Conservation (phyloP, 2,329 filamentous ascomycete species). For the Sphaerostilbella broomeana region DNA sequence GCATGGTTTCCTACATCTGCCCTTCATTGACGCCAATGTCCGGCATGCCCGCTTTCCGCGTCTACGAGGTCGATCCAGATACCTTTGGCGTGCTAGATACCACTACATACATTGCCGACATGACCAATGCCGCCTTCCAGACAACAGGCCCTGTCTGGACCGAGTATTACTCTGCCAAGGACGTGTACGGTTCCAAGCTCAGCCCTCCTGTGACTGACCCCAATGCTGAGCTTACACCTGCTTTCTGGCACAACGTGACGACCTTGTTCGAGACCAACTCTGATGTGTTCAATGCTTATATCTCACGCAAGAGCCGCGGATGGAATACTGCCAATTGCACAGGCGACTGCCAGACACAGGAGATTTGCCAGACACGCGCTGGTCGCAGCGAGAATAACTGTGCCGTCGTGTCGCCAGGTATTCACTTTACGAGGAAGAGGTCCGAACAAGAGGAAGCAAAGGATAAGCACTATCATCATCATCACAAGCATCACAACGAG, state of each 20-base stretch:
- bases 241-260: constrained; percentile 55
- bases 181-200: constrained; percentile 43
- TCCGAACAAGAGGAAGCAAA: constrained; percentile 16
- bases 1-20: constrained; percentile 46
- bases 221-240: constrained; percentile 43
- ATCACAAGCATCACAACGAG: constrained; percentile 16
- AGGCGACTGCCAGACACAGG: constrained; percentile 34
- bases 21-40: constrained; percentile 50
- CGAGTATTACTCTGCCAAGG: constrained; percentile 51
- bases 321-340: constrained; percentile 36
- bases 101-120: constrained; percentile 49
- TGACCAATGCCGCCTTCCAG: constrained; percentile 38
- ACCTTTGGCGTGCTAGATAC: constrained; percentile 50
- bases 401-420: constrained; percentile 28
- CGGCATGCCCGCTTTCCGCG: constrained; percentile 50
- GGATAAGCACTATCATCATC: too few relatives aligned
- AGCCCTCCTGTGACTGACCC: constrained; percentile 32
- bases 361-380: constrained; percentile 49
- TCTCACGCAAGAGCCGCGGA: constrained; percentile 41
- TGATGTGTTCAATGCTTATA: constrained; percentile 39
- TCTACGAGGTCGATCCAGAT: constrained; percentile 51
- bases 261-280: constrained; percentile 37
- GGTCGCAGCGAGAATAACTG: constrained; percentile 49
- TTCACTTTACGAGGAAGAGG: constrained; percentile 30
- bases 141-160: constrained; percentile 43